Conservation (phyloP, 164 flowering plant genomes). For the Magnolia officinalis region DNA sequence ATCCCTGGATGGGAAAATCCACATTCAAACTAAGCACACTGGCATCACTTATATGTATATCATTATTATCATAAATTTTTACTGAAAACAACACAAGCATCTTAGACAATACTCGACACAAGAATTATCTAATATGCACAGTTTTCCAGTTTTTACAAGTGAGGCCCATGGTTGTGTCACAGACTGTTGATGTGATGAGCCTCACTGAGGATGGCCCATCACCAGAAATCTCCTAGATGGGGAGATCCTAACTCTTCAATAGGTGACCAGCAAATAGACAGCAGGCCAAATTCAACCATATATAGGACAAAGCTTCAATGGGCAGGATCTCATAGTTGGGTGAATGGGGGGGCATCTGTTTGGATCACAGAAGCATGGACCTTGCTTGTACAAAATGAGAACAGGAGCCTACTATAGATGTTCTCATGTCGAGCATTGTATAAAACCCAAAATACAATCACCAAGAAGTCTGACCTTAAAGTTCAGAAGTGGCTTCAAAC, state of each 20-base stretch:
- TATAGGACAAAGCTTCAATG: background rate
- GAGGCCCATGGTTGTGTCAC: background rate
- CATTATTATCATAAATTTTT: background rate
- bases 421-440: background rate
- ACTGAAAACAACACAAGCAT: background rate
- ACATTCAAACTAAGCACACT: background rate
- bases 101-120: background rate
- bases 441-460: background rate
- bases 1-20: slow-evolving; percentile 46
- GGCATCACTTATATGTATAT: background rate
- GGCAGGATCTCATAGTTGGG: background rate
- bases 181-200: background rate
- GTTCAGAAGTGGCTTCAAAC: slow-evolving; percentile 58
- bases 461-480: slow-evolving; percentile 54
- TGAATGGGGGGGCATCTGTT: background rate
- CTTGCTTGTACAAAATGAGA: background rate
- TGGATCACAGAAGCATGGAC: background rate
- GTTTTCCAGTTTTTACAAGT: background rate
- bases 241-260: background rate
- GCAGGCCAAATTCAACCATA: background rate
- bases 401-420: background rate
- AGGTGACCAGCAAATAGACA: too few relatives aligned
- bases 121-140: background rate
- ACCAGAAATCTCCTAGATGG: background rate
- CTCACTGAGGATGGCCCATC: background rate